These are phyloP conservation scores for Triangularia verruculosa DNA, from an alignment of 2,329 filamentous ascomycete species.

Conservation along the genomic window DNA sequence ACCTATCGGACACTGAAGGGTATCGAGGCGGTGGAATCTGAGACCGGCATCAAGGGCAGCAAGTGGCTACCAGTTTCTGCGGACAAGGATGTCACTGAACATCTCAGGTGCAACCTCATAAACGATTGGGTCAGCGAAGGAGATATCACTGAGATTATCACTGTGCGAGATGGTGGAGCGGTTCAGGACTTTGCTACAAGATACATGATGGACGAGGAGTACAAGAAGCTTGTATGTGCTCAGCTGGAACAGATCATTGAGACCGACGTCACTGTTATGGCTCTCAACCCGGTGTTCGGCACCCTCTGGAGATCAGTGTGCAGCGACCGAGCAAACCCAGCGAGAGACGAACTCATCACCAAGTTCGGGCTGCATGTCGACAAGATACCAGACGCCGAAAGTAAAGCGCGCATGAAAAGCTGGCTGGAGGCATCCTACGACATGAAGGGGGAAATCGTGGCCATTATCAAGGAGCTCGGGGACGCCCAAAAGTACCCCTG, in stretches of 20 bases:
- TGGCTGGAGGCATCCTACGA: conserved; percentile 54
- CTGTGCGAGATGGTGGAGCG: conserved; percentile 23
- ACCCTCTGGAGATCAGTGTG: conserved; percentile 49
- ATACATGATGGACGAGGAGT: conserved; percentile 38
- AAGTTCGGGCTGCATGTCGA: conserved; percentile 42
- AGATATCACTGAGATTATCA: conserved; percentile 28
- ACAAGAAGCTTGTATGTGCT: conserved; percentile 38
- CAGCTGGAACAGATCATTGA: conserved; percentile 44
- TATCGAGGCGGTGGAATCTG: conserved; percentile 21
- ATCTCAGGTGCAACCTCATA: conserved; percentile 14
- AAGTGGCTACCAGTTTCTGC: conserved; percentile 16
- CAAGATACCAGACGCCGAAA: conserved; percentile 31
- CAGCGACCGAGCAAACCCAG: conserved; percentile 42
- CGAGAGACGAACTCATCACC: conserved; percentile 41
- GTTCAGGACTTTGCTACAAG: conserved; percentile 39
- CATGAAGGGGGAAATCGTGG: conserved; percentile 42
- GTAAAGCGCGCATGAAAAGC: conserved; percentile 40
- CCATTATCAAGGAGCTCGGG: conserved; percentile 37
- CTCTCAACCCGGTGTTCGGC: conserved; percentile 50
- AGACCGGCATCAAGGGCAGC: conserved; percentile 14
- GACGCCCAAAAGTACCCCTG: conserved; percentile 43
- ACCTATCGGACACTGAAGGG: conserved; percentile 17
- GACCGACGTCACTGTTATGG: conserved; percentile 42
- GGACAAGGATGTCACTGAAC: background rate
- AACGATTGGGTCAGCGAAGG: conserved; percentile 19